phyloP scores from a whole-genome alignment of 225 moss, liverwort and hornwort genomes.

The Straminergon stramineum region DNA sequence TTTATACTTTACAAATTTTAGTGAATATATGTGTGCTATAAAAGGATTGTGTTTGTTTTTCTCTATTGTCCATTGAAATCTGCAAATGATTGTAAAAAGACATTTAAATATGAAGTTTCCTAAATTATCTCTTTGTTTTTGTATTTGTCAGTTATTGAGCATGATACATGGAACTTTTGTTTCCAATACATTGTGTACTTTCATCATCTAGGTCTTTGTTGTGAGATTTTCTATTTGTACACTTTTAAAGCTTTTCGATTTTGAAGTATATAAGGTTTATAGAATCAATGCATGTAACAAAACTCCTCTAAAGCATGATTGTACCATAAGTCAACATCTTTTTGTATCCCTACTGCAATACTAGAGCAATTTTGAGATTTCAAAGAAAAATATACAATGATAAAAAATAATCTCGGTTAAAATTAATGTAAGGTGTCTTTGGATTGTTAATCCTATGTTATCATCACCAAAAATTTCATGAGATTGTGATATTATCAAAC shows the following conservation, averaged over 20 bases:
- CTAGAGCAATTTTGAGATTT: background rate
- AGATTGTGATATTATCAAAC: background rate
- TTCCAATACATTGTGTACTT: background rate
- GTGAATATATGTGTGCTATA: background rate
- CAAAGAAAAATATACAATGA: background rate
- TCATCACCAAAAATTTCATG: background rate
- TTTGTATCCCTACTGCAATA: rapidly evolving
- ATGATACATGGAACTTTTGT: background rate
- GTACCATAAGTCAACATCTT: background rate
- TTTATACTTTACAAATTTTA: background rate
- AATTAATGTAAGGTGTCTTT: background rate
- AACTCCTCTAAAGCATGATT: background rate
- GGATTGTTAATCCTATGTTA: background rate
- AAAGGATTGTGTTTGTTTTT: background rate
- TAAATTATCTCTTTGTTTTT: background rate
- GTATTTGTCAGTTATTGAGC: background rate
- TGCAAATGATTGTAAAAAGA: background rate
- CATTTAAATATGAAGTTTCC: background rate
- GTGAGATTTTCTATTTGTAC: background rate
- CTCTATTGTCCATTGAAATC: background rate
- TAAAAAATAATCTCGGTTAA: background rate
- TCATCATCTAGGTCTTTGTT: background rate
- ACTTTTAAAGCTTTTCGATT: background rate
- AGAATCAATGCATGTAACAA: background rate
- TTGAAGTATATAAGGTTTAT: background rate